Evolutionary conservation across 192 early-diverging fungal species (phyloP), one percentile per base, ranked within the genome.

Genomic region (Coemansia aciculifera): DNA sequence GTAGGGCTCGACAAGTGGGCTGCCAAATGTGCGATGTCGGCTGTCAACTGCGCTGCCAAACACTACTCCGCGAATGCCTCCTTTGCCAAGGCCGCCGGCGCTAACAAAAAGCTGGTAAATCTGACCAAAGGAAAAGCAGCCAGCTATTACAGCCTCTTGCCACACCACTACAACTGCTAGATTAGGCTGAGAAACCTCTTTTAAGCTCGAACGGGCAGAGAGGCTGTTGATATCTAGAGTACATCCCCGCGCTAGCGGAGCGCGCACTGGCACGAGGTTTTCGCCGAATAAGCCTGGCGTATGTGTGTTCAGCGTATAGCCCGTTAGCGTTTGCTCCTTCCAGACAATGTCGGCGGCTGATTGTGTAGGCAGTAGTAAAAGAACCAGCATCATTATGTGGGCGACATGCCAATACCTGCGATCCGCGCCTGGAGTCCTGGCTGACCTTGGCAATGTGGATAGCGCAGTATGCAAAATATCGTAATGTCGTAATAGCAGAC

Each of bases 1-100:
- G 21, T 73, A 78, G 11, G 76, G 76, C 68, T 78, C 76, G 4
- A 70, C 57, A 5, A 78, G 57, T 11, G 76, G 76, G 42, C 76
- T 78, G 17, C 76, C 76, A 52, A 69, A 66, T 5, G n/a, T 24
- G 2, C 31, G 54, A 19, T 37, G 23, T 13, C 39, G 36, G 17
- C 23, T 54, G 2, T 34, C 52, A 7, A 67, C 51, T 0, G 67
- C 48, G 60, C 76, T 78, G 63, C 76, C 67, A 64, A 73, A 73
- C 6, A 78, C 11, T 3, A 73, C 24, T 3, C 67, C 76, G 0
- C 40, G 43, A 23, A 78, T 42, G 15, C 10, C 38, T 6, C 19
- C 13, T 7, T 44, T 59, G 21, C 23, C 42, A 19, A 40, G 31
- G 11, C 39, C 24, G 49, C 29, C 34, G 3, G 66, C 32, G 11